Evolutionary conservation across 75 land plant genomes (phyloP).

Genomic region (Azolla pinnata): DNA sequence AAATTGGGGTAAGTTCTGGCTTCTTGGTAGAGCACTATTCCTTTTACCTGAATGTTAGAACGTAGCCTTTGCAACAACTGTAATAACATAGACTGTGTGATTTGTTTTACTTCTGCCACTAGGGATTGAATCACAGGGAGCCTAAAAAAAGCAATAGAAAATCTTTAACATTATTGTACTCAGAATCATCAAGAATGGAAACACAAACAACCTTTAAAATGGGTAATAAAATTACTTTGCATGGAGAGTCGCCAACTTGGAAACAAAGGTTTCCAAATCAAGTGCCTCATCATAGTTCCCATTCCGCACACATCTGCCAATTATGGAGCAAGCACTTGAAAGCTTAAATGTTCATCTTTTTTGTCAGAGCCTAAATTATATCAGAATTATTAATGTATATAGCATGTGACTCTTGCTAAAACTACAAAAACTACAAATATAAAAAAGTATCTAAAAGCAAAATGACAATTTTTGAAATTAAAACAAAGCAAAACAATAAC

Average conservation of each 20-base stretch:
- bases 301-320: conserved; percentile 86
- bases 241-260: conserved; percentile 84
- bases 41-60: conserved; percentile 80
- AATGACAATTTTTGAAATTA: too few species aligned
- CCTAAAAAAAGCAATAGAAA: conserved; percentile 20
- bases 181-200: conserved; percentile 8
- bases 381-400: too few species aligned
- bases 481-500: too few species aligned
- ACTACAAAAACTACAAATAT: too few species aligned
- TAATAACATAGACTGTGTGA: conserved; percentile 86
- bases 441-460: too few species aligned
- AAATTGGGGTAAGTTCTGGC: too few species aligned
- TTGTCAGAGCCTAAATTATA: too few species aligned
- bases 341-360: too few species aligned
- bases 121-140: conserved; percentile 88
- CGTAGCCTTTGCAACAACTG: conserved; percentile 91
- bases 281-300: conserved; percentile 99
- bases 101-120: conserved; percentile 73
- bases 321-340: too few species aligned
- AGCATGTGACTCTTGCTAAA: too few species aligned
- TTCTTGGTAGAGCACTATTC: not conserved
- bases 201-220: not conserved
- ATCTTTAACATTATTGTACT: not conserved
- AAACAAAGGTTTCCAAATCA: conserved; percentile 93
- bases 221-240: conserved; percentile 53